Conservation (phyloP, 1,284 basidiomycete species). For the Papiliotrema laurentii region DNA sequence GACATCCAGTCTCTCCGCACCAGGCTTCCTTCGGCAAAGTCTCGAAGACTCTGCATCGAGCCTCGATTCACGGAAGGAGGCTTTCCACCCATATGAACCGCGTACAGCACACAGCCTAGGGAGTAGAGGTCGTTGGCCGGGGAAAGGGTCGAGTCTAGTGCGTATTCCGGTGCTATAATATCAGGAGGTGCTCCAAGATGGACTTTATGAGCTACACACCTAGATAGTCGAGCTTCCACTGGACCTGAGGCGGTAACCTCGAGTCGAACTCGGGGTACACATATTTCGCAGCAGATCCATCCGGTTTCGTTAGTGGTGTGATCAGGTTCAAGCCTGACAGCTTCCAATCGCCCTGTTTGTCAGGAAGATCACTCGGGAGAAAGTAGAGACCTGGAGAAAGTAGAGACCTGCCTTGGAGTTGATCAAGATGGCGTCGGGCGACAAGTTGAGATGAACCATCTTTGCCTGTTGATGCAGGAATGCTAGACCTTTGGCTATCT, state of each 20-base stretch:
- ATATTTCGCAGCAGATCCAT: slow-evolving; percentile 73
- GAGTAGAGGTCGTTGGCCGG: slow-evolving; percentile 93
- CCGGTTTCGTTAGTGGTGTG: slow-evolving; percentile 66
- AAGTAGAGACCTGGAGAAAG: too few species aligned
- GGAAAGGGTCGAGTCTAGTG: slow-evolving; percentile 77
- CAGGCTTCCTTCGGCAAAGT: slow-evolving; percentile 63
- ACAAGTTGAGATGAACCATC: slow-evolving; percentile 86
- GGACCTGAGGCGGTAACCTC: slow-evolving; percentile 71
- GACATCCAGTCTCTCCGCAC: slow-evolving; percentile 32
- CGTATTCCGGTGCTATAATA: slow-evolving; percentile 84
- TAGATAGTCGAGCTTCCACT: slow-evolving; percentile 92
- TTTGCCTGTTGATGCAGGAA: slow-evolving; percentile 91
- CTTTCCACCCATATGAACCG: slow-evolving; percentile 80
- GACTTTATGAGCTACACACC: slow-evolving; percentile 53
- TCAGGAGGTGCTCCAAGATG: too few species aligned
- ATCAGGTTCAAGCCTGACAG: slow-evolving; percentile 84
- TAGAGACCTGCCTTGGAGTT: slow-evolving; percentile 74
- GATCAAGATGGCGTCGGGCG: slow-evolving; percentile 74
- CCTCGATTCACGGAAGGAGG: slow-evolving; percentile 86
- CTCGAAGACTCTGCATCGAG: slow-evolving; percentile 71
- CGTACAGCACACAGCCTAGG: slow-evolving; percentile 83
- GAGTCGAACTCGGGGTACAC: slow-evolving; percentile 85
- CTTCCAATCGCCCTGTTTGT: slow-evolving; percentile 88
- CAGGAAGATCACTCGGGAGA: not conserved
- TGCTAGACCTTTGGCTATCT: slow-evolving; percentile 84